Evolutionary conservation across 257 asterid species (phyloP).

Genomic region (Ocimum tenuiflorum): DNA sequence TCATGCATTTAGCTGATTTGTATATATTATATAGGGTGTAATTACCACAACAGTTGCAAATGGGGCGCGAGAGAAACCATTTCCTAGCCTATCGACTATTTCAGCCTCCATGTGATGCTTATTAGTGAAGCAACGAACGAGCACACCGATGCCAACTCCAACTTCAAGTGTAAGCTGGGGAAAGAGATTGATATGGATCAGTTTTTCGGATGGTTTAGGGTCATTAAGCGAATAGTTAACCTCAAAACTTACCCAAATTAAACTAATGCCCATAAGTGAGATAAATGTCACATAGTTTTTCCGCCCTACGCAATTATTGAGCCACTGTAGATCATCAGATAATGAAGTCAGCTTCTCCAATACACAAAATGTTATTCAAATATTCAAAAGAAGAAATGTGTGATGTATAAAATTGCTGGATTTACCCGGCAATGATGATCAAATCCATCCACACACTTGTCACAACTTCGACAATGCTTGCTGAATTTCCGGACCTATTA

Average conservation of each 20-base stretch:
- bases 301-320: conserved; percentile 92
- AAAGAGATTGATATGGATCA: conserved; percentile 24
- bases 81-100: conserved; percentile 86
- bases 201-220: neutral
- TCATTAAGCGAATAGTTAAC: neutral
- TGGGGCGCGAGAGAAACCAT: conserved; percentile 96
- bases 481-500: conserved; percentile 86
- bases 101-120: conserved; percentile 70
- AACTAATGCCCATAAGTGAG: conserved; percentile 76
- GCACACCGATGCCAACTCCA: conserved; percentile 82
- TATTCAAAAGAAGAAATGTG: neutral
- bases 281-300: conserved; percentile 80
- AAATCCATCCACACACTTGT: conserved; percentile 97
- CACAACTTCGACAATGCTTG: conserved; percentile 99
- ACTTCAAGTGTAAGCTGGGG: conserved; percentile 74
- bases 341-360: conserved; percentile 29
- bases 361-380: neutral
- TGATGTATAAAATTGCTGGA: conserved; percentile 14
- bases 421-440: conserved; percentile 99
- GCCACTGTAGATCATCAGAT: conserved; percentile 59
- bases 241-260: conserved; percentile 74
- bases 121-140: conserved; percentile 74
- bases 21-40: conserved; percentile 6
- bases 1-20: conserved; percentile 1
- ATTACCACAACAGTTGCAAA: conserved; percentile 96